A percentile compares a stretch with the other conserved stretches of the same genome.
These are phyloP conservation scores for Nymphaea thermarum DNA, from an alignment of 164 flowering plant species.

Conservation along the genomic window DNA sequence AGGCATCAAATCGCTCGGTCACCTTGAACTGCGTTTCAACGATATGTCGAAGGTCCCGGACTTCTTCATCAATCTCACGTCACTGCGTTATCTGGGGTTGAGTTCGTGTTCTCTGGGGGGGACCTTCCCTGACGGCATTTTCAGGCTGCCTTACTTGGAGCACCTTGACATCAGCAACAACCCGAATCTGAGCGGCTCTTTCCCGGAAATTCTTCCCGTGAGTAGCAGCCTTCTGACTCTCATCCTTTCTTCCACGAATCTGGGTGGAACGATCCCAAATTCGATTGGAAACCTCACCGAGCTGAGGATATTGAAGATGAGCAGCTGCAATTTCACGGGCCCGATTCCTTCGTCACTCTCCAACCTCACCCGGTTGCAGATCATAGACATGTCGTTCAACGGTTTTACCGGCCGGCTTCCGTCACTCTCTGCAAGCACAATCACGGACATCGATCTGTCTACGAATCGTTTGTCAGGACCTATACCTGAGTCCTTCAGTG, in stretches of 20 bases:
- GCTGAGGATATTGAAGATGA: background rate
- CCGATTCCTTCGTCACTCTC: constrained; percentile 7
- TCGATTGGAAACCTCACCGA: constrained; percentile 16
- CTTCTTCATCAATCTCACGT: constrained; percentile 7
- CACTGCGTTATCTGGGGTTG: constrained; percentile 3
- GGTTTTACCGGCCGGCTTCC: background rate
- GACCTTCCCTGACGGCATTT: constrained; percentile 8
- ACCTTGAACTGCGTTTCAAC: background rate
- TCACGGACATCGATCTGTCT: background rate
- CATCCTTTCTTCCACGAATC: background rate
- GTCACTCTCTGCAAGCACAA: background rate
- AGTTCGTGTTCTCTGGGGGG: constrained; percentile 9
- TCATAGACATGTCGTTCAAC: background rate
- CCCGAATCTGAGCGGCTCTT: constrained; percentile 4
- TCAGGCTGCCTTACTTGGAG: constrained; percentile 7
- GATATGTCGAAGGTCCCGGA: background rate
- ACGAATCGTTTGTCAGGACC: background rate
- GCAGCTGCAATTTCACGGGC: constrained; percentile 7
- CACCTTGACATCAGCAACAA: constrained; percentile 1
- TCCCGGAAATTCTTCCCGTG: constrained; percentile 9
- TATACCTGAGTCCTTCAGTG: background rate
- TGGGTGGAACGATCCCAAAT: constrained; percentile 10
- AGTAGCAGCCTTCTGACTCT: constrained; percentile 2
- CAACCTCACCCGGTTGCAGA: constrained; percentile 6
- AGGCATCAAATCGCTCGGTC: background rate